phyloP scores from a whole-genome alignment of 768 basidiomycete species.

The Myochromella boudieri region DNA sequence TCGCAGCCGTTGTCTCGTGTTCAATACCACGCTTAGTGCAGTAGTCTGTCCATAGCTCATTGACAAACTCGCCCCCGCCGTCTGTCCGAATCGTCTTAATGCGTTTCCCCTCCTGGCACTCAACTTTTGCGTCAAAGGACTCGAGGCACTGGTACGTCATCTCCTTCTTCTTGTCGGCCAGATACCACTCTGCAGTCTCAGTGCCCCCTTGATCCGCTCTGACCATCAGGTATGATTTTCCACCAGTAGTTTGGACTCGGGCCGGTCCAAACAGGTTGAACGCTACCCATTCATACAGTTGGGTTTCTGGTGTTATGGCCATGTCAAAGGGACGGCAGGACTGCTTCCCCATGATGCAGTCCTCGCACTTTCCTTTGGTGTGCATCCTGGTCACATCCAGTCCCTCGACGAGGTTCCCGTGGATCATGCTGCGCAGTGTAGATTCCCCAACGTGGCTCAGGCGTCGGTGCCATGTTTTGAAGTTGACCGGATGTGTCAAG shows the following conservation, averaged over 20 bases:
- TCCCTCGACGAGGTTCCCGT: background rate
- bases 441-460: background rate
- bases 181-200: background rate
- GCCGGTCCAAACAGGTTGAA: background rate
- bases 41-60: background rate
- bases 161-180: slow-evolving; percentile 1
- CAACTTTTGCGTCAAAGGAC: background rate
- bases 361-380: background rate
- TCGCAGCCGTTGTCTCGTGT: background rate
- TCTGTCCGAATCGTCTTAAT: background rate
- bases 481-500: background rate
- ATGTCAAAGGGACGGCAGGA: background rate
- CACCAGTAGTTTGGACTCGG: background rate
- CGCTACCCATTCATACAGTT: background rate
- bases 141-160: background rate
- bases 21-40: background rate
- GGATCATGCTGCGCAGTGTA: background rate
- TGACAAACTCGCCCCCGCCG: background rate
- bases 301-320: background rate
- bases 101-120: background rate
- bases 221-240: background rate
- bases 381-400: background rate
- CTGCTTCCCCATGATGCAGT: slow-evolving; percentile 2
- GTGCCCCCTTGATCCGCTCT: background rate
- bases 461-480: background rate